These are phyloP conservation scores for Penicillium sp. DNA, from an alignment of 2,329 filamentous ascomycete genomes.

Conservation along the genomic window DNA sequence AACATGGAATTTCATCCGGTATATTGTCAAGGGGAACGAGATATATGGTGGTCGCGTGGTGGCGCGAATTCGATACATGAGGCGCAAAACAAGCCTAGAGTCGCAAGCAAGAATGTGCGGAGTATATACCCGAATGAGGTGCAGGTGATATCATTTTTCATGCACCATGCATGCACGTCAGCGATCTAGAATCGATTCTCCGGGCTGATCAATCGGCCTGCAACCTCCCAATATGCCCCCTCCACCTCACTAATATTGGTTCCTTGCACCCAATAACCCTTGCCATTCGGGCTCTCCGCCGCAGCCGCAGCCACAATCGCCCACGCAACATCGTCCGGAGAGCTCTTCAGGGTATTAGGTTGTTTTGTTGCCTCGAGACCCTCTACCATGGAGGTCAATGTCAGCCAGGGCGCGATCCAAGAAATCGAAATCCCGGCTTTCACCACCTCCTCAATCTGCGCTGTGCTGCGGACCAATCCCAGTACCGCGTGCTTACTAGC, in stretches of 20 bases:
- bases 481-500: conserved; percentile 20
- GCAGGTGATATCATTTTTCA: not conserved
- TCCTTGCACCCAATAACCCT: conserved; percentile 22
- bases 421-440: conserved; percentile 14
- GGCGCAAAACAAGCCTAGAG: not conserved
- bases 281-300: conserved; percentile 13
- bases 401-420: conserved; percentile 21
- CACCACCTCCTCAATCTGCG: conserved; percentile 12
- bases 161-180: not conserved
- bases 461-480: conserved; percentile 16
- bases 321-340: conserved; percentile 18
- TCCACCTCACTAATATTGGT: conserved; percentile 17
- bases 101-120: not conserved
- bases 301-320: conserved; percentile 12
- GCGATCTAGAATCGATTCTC: conserved; percentile 12
- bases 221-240: conserved; percentile 14
- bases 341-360: conserved; percentile 10
- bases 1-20: not conserved
- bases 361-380: conserved; percentile 5
- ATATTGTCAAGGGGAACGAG: not conserved
- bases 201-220: conserved; percentile 12
- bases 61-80: not conserved
- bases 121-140: not conserved
- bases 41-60: not conserved
- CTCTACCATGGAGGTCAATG: conserved; percentile 19